These are phyloP conservation scores for Cardamine occulta DNA, from an alignment of 345 rosid species.

Conservation along the genomic window DNA sequence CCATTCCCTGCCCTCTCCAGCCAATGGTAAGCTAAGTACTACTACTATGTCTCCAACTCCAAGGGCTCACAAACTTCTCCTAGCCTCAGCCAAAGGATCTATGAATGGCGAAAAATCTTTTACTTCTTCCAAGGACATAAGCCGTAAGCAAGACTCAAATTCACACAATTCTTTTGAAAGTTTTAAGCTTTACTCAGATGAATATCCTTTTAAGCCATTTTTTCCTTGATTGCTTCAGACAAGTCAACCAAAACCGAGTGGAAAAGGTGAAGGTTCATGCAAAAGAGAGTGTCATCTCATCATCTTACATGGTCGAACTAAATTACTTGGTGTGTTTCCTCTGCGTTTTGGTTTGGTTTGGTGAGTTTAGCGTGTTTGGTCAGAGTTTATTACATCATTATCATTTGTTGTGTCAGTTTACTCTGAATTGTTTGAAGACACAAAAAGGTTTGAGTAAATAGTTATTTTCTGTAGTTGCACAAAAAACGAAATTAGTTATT, in stretches of 20 bases:
- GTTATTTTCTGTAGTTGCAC: slow-evolving; percentile 16
- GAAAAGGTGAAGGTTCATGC: slow-evolving; percentile 62
- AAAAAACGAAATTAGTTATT: no score
- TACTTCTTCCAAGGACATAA: slow-evolving; percentile 60
- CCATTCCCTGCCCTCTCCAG: slow-evolving; percentile 71
- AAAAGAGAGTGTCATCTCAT: slow-evolving; percentile 29
- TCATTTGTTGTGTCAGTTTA: slow-evolving; percentile 35
- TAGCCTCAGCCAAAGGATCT: slow-evolving; percentile 61
- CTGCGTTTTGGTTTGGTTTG: slow-evolving; percentile 35
- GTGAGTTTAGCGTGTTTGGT: slow-evolving; percentile 40
- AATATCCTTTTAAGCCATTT: slow-evolving; percentile 15
- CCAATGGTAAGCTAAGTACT: slow-evolving; percentile 50
- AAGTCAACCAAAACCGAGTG: slow-evolving; percentile 68
- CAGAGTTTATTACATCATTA: slow-evolving; percentile 15
- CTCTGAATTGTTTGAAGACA: slow-evolving; percentile 31
- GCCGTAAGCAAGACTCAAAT: slow-evolving; percentile 48
- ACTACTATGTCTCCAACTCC: slow-evolving; percentile 68
- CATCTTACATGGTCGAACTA: slow-evolving; percentile 21
- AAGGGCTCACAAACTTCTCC: slow-evolving; percentile 55
- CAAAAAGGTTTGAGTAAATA: slow-evolving; percentile 40
- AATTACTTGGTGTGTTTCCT: slow-evolving; percentile 22
- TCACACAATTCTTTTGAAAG: slow-evolving; percentile 4
- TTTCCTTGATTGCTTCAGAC: slow-evolving; percentile 50
- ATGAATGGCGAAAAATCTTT: slow-evolving; percentile 56
- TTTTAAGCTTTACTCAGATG: slow-evolving; percentile 7